phyloP scores from a whole-genome alignment of 345 rosid species.

The Salix arbutifolia region DNA sequence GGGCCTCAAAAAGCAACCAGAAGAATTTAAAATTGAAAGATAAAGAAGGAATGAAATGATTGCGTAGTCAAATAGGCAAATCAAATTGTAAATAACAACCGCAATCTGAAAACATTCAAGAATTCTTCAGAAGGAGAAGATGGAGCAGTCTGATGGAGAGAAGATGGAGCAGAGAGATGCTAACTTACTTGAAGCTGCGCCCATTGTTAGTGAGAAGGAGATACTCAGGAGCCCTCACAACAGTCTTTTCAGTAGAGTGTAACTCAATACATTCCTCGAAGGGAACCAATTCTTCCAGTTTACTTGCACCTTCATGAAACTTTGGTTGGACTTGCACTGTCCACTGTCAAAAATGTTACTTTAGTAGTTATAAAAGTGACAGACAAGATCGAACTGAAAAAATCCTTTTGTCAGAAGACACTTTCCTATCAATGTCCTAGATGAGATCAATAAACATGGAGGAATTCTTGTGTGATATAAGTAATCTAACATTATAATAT shows the following conservation, averaged over 20 bases:
- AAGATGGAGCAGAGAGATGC: constrained; percentile 12
- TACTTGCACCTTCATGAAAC: constrained; percentile 93
- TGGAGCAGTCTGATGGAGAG: not conserved
- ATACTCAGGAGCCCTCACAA: constrained; percentile 78
- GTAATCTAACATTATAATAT: not conserved
- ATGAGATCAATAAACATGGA: not conserved
- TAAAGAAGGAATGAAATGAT: not conserved
- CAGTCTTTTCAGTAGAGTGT: constrained; percentile 60
- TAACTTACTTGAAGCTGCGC: constrained; percentile 88
- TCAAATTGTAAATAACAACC: not conserved
- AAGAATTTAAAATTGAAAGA: not conserved
- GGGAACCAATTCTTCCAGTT: constrained; percentile 84
- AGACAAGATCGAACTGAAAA: not conserved
- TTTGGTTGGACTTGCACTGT: constrained; percentile 81
- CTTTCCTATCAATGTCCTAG: not conserved
- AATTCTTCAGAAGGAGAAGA: not conserved
- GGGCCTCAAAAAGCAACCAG: not conserved
- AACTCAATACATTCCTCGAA: constrained; percentile 88
- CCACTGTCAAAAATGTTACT: constrained; percentile 58
- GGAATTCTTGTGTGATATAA: not conserved
- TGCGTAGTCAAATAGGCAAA: not conserved
- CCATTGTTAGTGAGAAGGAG: constrained; percentile 88
- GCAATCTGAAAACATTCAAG: not conserved
- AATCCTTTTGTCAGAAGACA: not conserved
- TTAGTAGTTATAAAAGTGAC: constrained; percentile 20